Evolutionary conservation across 495 filamentous ascomycete species (phyloP).

Genomic region (Podospora comata): DNA sequence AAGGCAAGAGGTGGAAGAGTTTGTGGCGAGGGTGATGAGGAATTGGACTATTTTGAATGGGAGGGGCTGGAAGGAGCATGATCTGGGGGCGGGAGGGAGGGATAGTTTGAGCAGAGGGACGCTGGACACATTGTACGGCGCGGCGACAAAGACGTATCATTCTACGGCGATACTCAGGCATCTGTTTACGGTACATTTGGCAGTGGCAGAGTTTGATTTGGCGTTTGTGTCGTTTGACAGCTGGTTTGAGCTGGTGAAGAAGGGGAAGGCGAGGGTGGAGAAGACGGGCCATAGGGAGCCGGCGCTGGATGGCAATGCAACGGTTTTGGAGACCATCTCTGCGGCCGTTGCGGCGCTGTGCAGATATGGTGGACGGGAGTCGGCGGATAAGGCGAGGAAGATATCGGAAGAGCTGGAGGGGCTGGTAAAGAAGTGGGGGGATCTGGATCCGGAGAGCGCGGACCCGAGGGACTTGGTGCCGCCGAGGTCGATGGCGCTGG

Average conservation of each 20-base stretch:
- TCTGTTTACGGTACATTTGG: constrained; percentile 81
- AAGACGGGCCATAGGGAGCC: constrained; percentile 71
- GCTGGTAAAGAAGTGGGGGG: constrained; percentile 48
- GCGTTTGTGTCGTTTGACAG: constrained; percentile 84
- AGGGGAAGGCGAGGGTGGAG: constrained; percentile 72
- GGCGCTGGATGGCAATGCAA: constrained; percentile 72
- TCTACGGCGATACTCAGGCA: constrained; percentile 82
- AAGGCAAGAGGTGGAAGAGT: constrained; percentile 73
- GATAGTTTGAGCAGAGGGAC: constrained; percentile 65
- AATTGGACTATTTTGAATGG: constrained; percentile 85
- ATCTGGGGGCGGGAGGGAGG: constrained; percentile 75
- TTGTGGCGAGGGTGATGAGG: constrained; percentile 70
- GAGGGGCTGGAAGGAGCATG: constrained; percentile 68
- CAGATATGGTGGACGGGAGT: constrained; percentile 67
- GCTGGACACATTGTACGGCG: constrained; percentile 80
- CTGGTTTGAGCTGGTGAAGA: constrained; percentile 80
- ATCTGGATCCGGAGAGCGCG: constrained; percentile 22
- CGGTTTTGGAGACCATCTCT: constrained; percentile 68
- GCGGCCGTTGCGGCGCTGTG: constrained; percentile 79
- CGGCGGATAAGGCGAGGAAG: constrained; percentile 71
- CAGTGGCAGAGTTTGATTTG: constrained; percentile 82
- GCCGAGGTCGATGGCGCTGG: constrained; percentile 55
- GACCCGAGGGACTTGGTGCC: constrained; percentile 42
- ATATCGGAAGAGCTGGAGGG: constrained; percentile 63
- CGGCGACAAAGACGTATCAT: constrained; percentile 88